Base-by-base conservation (phyloP, 2,329 filamentous ascomycete genomes). In the Ophiosphaerella narmari region DNA sequence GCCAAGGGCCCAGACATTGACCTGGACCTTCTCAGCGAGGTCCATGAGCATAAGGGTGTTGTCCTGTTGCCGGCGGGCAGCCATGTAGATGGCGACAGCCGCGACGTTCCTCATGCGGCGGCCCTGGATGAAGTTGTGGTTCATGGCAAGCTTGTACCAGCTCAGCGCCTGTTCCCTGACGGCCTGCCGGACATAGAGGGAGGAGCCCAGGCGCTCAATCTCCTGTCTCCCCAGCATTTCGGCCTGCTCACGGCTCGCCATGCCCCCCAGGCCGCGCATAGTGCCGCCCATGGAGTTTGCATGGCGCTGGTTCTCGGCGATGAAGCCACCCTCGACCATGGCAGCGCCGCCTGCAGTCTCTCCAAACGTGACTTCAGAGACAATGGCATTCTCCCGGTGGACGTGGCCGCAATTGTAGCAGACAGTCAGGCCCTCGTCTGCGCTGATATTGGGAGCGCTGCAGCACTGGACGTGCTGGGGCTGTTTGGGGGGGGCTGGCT, bases 1-100 rank as follows among this genome's bases (percentile, higher is more conserved):
- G 36, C 94, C 94, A 12, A 99, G 82, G 55, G 90, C 88, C 75
- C 96, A 99, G 21, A 99, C 93, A 62, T 97, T 96, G 68, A 94
- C 85, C 77, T 68, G 78, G n/a, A 87, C 76, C 36, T 93, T 81
- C 69, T 99, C 94, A 11, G 94, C 90, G 68, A 99, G 86, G 70
- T 99, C 94, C 71, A 99, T 97, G 37, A 99, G 82, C 88, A 99
- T 92, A 60, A 94, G 82, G 36, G 87, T 89, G 68, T 94, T 96
- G 21, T 87, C 86, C 37, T 85, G 84, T 54, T 90, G 85, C 46
- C 88, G 85, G 54, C 94, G 86, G 67, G 91, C 96, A 12, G 91
- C 91, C 47, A 90, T 88, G 63, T 97, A 99, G 26, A 99, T 80
- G 68, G 90, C 93, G 24, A 95, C 89, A n/a, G 91, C 91, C 24